These are phyloP conservation scores for Kalmusia sp. DNA, from an alignment of 2,329 filamentous ascomycete species.

Conservation along the genomic window DNA sequence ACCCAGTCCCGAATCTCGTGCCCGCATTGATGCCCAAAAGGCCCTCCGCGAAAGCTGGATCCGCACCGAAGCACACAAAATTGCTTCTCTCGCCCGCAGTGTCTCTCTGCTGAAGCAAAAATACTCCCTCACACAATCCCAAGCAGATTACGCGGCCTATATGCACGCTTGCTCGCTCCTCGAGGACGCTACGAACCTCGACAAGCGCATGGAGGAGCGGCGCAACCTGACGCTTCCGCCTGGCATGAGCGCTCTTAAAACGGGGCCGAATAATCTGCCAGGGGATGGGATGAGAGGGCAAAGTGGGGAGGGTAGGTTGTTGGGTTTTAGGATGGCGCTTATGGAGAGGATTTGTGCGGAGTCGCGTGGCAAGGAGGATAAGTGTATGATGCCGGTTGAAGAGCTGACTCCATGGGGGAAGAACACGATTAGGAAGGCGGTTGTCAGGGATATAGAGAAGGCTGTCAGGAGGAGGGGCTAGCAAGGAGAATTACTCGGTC, in stretches of 20 bases:
- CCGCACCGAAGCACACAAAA: constrained; percentile 11
- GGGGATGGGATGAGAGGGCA: constrained; percentile 7
- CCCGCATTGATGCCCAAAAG: constrained; percentile 13
- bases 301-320: constrained; percentile 8
- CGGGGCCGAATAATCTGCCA: neutral
- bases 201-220: constrained; percentile 22
- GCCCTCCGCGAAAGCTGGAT: constrained; percentile 25
- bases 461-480: too few species aligned
- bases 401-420: constrained; percentile 14
- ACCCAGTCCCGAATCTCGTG: constrained; percentile 1
- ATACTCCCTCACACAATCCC: neutral
- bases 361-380: constrained; percentile 5
- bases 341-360: constrained; percentile 28
- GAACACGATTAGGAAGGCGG: constrained; percentile 14
- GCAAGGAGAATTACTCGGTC: too few species aligned
- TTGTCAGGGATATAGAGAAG: constrained; percentile 1
- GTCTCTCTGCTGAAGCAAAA: neutral
- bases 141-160: constrained; percentile 10
- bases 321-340: constrained; percentile 26
- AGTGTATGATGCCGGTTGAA: constrained; percentile 2
- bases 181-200: constrained; percentile 15
- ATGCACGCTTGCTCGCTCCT: neutral
- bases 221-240: constrained; percentile 23
- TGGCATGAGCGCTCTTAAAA: constrained; percentile 21
- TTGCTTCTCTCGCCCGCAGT: constrained; percentile 10